Evolutionary conservation across 2,329 filamentous ascomycete genomes (phyloP), one percentile per base, ranked within the genome.

Genomic region (Diaporthe vexans): DNA sequence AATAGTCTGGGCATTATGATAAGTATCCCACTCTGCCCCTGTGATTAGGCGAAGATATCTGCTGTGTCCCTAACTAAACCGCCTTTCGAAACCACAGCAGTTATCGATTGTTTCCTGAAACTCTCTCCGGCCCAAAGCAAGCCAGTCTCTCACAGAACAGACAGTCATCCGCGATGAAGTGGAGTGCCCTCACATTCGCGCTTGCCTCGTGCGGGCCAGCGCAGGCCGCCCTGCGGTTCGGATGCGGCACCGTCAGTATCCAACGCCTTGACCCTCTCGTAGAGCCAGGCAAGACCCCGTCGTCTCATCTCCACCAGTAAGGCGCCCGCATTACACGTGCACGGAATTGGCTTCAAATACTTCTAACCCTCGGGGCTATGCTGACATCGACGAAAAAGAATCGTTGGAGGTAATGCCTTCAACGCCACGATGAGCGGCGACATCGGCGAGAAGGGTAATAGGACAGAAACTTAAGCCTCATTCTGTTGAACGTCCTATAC

Each of bases 191-290:
- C 15, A 4, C 19, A 29, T 76, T 78, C 48, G 21, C 37, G 29
- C 76, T 79, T 48, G 76, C 74, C 61, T 33, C 63, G 6, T 52
- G 48, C 10, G 46, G 48, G 63, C 61, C 61, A 13, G 37, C 61
- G n/a, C 76, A 78, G 61, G 78, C 78, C n/a, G 77, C 77, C 11
- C 79, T 81, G 29, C 80, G 80, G 6, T 81, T 81, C 73, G 77
- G 78, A 61, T 81, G 80, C 75, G 79, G 79, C 6, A 80, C 80
- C 33, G 78, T 81, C 9, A 77, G 78, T 61, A 77, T 81, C 58
- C 75, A 78, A 17, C 79, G 79, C 0, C 76, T 81, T 26, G 80
- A 81, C 71, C 80, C 80, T 4, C 71, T 79, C 48, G 78, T 79
- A 26, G 71, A 79, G 70, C 78, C 78, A 3, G 76, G 77, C 24